Evolutionary conservation across 1,284 basidiomycete genomes (phyloP).

Genomic region (Schizopora paradoxa): DNA sequence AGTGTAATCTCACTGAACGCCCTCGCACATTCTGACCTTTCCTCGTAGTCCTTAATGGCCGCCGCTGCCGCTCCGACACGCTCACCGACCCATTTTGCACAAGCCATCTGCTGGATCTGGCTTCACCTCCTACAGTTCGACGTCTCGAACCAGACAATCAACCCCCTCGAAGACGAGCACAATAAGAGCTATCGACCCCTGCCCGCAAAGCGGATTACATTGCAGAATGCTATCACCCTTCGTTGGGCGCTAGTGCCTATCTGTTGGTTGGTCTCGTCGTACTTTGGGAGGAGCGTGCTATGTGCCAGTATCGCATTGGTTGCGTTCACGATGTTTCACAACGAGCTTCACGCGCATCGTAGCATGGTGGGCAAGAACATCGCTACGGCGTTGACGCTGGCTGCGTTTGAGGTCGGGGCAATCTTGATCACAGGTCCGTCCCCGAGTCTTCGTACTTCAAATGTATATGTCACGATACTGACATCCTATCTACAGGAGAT

Average conservation of each 20-base stretch:
- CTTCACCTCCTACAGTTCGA: conserved; percentile 37
- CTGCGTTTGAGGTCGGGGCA: conserved; percentile 32
- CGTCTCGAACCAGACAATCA: conserved; percentile 38
- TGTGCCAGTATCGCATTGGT: conserved; percentile 30
- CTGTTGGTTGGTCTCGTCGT: conserved; percentile 29
- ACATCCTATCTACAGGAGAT: conserved; percentile 31
- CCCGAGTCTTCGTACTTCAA: not conserved
- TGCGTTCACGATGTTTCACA: conserved; percentile 29
- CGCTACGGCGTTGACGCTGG: conserved; percentile 30
- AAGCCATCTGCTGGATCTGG: conserved; percentile 38
- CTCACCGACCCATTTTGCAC: conserved; percentile 21
- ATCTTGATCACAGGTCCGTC: conserved; percentile 31
- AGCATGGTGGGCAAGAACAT: conserved; percentile 32
- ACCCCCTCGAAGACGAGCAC: conserved; percentile 33
- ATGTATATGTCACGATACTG: conserved; percentile 14
- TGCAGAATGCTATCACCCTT: conserved; percentile 27
- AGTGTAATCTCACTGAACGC: not conserved
- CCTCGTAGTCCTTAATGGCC: conserved; percentile 32
- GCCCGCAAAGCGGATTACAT: conserved; percentile 35
- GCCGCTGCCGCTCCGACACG: conserved; percentile 29
- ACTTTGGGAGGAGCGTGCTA: conserved; percentile 27
- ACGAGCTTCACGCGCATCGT: conserved; percentile 31
- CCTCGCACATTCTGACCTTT: no score
- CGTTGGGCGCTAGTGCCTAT: conserved; percentile 32
- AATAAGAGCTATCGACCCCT: conserved; percentile 43